Evolutionary conservation across 768 basidiomycete genomes (phyloP), one percentile per base, ranked within the genome.

Genomic region (Lyophyllum decastes): DNA sequence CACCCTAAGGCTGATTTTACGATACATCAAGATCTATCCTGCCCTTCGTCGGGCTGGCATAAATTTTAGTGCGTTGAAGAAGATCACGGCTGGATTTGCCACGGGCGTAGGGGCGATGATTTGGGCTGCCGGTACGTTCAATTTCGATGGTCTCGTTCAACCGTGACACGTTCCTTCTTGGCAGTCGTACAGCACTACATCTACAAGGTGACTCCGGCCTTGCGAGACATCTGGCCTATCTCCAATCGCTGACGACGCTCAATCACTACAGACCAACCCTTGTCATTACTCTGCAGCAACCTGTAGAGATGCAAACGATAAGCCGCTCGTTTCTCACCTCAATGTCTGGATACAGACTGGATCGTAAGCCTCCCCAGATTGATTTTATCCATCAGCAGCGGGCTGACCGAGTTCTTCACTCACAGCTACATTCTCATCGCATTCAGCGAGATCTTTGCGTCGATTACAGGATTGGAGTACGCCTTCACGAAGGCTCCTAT

Each of bases 341-440:
- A 89, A 86, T 58, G 88, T 92, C 12, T 91, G 90, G 90, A 85
- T 85, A 49, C 89, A 91, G 65, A 80, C 84, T 8, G 89, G 88
- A 55, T 78, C 85, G 82, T 84, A 54, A 73, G 84, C 72, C n/a
- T 45, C 21, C 48, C 21, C 19, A n/a, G n/a, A n/a, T 2, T 34
- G n/a, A 22, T 41, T 25, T 46, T 45, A 30, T 21, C 9, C n/a
- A n/a, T n/a, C n/a, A n/a, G n/a, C n/a, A n/a, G n/a, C 21, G 30
- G 53, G 52, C 2, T 52, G 51, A 45, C 33, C n/a, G 21, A 22
- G 17, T 24, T 5, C 50, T 60, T 19, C 12, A 49, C 22, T n/a
- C n/a, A n/a, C n/a, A n/a, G n/a, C n/a, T n/a, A n/a, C n/a, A n/a
- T n/a, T n/a, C 25, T 1, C 47, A 85, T n/a, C n/a, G n/a, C n/a